Base-by-base conservation (phyloP, 495 filamentous ascomycete genomes). In the Aspergillus leporis region DNA sequence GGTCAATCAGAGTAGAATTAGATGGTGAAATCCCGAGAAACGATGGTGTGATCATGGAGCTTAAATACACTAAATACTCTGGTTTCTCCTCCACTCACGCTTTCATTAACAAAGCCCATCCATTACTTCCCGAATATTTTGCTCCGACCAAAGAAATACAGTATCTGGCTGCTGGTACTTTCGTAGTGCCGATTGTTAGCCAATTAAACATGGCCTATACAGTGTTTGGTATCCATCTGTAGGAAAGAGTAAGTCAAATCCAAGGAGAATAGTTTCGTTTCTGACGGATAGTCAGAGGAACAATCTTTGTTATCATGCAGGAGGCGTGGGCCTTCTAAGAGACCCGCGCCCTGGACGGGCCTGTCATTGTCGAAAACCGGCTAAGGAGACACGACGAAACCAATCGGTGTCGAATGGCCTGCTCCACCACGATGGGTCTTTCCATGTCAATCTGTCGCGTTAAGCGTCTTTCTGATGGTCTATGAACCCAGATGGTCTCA, bases 41-140 rank as follows among this genome's bases (percentile, higher is more conserved):
- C 14, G 40, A 55, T 55, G 53, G 38, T 46, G 53, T 46, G 38
- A 46, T 53, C 21, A 10, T 19, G 34, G 40, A 32, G 38, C 40
- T 46, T 55, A 45, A 32, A 55, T 45, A 41, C 34, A 46, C 8
- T 47, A 22, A 47, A 23, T 47, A 23, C 7, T 19, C 13, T 12
- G 38, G 6, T 47, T 21, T 47, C 18, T 22, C 7, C 43, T 22
- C 43, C 19, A 47, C 19, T 23, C 7, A 47, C 25, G 6, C 43
- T 23, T 47, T 19, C 19, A 21, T 22, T 22, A 12, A 9, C 43
- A 21, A 8, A n/a, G 1, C 19, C 19, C 18, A 3, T 47, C 10
- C 19, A 1, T 14, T 36, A 2, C 9, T 19, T 18, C 16, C 41
- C 18, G 41, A 36, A 45, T 18, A 7, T 45, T 19, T 45, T 19